Evolutionary conservation across 2,329 filamentous ascomycete genomes (phyloP).

Genomic region (Hypoxylon sp.): DNA sequence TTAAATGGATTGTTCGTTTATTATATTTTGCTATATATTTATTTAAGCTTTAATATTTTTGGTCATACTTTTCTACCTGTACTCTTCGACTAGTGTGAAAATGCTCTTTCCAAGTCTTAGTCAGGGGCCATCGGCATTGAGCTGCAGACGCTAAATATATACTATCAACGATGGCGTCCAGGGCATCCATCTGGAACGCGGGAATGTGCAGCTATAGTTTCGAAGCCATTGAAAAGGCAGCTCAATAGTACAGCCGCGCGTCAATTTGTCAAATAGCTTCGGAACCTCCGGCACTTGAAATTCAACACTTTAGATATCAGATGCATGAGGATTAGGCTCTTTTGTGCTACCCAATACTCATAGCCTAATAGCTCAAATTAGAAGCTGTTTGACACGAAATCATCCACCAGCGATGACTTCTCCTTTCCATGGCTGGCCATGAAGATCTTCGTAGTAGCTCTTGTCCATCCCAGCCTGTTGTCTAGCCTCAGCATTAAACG

Average conservation of each 20-base stretch:
- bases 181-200: slow-evolving; percentile 1
- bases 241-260: neutral
- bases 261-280: neutral
- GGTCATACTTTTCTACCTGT: neutral
- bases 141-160: neutral
- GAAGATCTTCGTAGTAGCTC: slow-evolving; percentile 59
- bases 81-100: neutral
- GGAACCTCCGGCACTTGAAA: slow-evolving; percentile 1
- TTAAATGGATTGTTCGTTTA: neutral
- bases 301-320: neutral
- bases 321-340: neutral
- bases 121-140: neutral
- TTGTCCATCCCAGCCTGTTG: slow-evolving; percentile 61
- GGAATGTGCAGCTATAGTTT: neutral
- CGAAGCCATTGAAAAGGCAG: neutral
- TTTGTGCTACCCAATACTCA: neutral
- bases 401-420: slow-evolving; percentile 54
- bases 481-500: slow-evolving; percentile 62
- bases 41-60: neutral
- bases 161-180: neutral
- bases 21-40: neutral
- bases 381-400: slow-evolving; percentile 7
- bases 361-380: neutral
- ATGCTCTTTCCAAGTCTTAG: neutral
- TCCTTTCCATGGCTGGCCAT: slow-evolving; percentile 49